Evolutionary conservation across 768 basidiomycete species (phyloP).

Genomic region (Auricularia sp.): DNA sequence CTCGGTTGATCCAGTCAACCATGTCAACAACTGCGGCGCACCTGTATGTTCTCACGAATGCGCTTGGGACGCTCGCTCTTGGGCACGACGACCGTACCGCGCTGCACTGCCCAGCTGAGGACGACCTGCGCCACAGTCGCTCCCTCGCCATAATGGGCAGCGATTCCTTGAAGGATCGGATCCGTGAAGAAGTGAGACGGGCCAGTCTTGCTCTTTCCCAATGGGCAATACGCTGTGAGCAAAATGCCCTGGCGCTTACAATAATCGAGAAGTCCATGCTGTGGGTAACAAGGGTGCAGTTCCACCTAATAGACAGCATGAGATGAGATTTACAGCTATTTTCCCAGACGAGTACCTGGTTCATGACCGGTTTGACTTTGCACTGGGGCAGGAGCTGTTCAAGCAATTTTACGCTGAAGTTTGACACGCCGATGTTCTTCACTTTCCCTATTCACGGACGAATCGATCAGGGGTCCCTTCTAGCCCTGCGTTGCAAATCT

Average conservation of each 20-base stretch:
- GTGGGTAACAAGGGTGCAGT: constrained; percentile 60
- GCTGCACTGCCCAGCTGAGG: constrained; percentile 14
- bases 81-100: constrained; percentile 14
- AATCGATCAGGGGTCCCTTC: neutral
- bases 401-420: constrained; percentile 41
- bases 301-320: constrained; percentile 23
- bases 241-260: constrained; percentile 49
- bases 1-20: neutral
- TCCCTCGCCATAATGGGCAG: constrained; percentile 26
- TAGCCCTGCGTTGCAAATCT: neutral
- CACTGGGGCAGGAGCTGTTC: constrained; percentile 29
- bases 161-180: constrained; percentile 21
- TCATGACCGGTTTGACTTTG: constrained; percentile 47
- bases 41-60: constrained; percentile 10
- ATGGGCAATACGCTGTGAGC: constrained; percentile 54
- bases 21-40: neutral
- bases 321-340: neutral
- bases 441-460: constrained; percentile 27
- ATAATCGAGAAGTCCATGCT: constrained; percentile 44
- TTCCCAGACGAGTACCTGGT: constrained; percentile 45
- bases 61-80: constrained; percentile 9
- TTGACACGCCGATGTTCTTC: constrained; percentile 45
- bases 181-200: constrained; percentile 24
- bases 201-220: constrained; percentile 5
- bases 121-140: constrained; percentile 26